Evolutionary conservation across 805 yeast genomes (phyloP), one percentile per base, ranked within the genome.

Genomic region (Debaryomyces hansenii): DNA sequence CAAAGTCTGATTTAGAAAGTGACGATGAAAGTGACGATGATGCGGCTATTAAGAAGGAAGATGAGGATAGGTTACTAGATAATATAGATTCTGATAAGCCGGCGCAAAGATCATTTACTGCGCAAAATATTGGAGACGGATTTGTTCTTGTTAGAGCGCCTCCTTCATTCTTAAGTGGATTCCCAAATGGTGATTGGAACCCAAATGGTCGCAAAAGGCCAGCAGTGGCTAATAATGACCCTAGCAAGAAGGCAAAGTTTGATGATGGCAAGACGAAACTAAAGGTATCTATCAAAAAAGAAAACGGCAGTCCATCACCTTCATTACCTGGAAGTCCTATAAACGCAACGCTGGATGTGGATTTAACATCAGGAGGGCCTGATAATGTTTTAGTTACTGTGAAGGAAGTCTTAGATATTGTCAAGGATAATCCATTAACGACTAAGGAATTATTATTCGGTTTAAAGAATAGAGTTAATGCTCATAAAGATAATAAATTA

Each of bases 111-210:
- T 44, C 45, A 35, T 51, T 61, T 21, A 53, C 55, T 42, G 72
- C 68, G 8, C 56, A 59, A 14, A 50, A 62, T 41, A 48, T 59
- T 10, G 69, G 67, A 44, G 70, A 64, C 61, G 80, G 66, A 47
- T 58, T 66, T 49, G 79, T 87, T 39, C 78, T 81, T 11, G 66
- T 91, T 37, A 85, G 78, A 55, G 87, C 90, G 0, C 81, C 86
- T 5, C 74, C 79, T 11, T 72, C 74, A 33, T 72, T 87, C 12
- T 72, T 91, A 48, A 62, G 68, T 14, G 78, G 78, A 32, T 90
- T 90, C 68, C 94, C 94, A 2, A 69, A 63, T 15, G 96, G 96
- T 21, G 87, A 83, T 44, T 91, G 97, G 97, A 85, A 85, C 64
- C 92, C 96, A 18, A 72, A 72, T 9, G 73, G 72, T 50, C 78